A percentile compares a stretch with the other conserved stretches of the same genome.
These are phyloP conservation scores for Amoeboaphelidium protococcarum DNA, from an alignment of 371 early-diverging fungal genomes.

Conservation along the genomic window DNA sequence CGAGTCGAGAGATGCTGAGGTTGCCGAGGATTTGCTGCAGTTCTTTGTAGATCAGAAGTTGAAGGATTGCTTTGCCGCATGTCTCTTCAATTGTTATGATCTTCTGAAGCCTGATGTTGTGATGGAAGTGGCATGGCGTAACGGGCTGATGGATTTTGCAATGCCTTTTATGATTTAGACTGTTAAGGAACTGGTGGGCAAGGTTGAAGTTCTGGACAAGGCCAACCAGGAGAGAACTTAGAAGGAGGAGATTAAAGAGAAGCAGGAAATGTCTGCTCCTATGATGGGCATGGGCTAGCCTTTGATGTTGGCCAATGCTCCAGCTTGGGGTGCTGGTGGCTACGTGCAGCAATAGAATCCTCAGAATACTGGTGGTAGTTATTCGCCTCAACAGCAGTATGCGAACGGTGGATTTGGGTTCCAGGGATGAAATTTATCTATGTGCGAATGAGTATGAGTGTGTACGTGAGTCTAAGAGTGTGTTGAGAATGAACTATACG, in stretches of 20 bases:
- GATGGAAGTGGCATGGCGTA: conserved; percentile 75
- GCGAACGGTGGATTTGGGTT: no score
- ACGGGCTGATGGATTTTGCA: conserved; percentile 57
- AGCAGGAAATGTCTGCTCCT: conserved; percentile 3
- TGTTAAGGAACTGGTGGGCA: conserved; percentile 43
- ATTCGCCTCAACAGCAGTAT: no score
- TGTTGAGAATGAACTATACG: no score
- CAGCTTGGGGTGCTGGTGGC: not conserved
- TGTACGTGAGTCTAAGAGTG: no score
- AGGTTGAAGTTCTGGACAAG: conserved; percentile 21
- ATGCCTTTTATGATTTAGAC: conserved; percentile 88
- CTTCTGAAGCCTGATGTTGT: conserved; percentile 73
- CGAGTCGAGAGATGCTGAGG: conserved; percentile 47
- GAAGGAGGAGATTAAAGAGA: conserved; percentile 22
- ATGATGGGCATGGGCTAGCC: not conserved
- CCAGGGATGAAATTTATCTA: no score
- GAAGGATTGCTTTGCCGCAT: conserved; percentile 76
- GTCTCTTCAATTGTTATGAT: conserved; percentile 73
- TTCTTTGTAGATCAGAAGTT: conserved; percentile 73
- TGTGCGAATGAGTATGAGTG: no score
- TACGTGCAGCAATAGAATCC: no score
- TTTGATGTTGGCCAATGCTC: not conserved
- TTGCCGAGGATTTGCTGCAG: conserved; percentile 69
- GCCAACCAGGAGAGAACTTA: conserved; percentile 14
- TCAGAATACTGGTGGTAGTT: no score